Evolutionary conservation across 106 monocot genomes (phyloP).

Genomic region (Agapanthus africanus): DNA sequence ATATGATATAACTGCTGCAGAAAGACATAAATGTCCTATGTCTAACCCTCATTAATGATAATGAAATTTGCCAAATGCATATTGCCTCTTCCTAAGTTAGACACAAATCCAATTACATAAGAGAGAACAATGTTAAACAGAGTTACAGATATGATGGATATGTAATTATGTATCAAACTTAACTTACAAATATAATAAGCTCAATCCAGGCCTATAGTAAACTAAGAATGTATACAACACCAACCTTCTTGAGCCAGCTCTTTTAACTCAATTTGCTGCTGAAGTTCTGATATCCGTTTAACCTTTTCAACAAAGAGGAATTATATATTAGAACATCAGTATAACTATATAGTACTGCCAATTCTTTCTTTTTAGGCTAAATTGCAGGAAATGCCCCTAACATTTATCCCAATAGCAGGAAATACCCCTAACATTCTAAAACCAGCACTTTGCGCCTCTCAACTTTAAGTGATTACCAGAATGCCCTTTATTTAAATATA

Average conservation of each 20-base stretch:
- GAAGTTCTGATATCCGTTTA: constrained; percentile 49
- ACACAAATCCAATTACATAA: too few species aligned
- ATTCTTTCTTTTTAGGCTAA: too few species aligned
- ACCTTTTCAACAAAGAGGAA: constrained; percentile 25
- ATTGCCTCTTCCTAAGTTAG: neutral
- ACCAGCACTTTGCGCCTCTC: too few species aligned
- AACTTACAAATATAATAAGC: neutral
- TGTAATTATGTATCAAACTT: neutral
- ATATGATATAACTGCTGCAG: neutral
- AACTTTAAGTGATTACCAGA: too few species aligned
- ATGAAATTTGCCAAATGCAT: neutral
- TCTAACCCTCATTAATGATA: neutral
- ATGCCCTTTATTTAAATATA: too few species aligned
- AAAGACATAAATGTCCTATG: neutral
- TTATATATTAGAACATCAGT: neutral
- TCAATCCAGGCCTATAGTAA: neutral
- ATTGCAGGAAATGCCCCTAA: too few species aligned
- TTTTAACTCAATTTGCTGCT: constrained; percentile 59
- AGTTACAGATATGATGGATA: too few species aligned
- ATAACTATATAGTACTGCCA: neutral
- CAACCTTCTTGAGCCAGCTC: constrained; percentile 55
- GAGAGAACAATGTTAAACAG: too few species aligned
- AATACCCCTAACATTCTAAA: too few species aligned
- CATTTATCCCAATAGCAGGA: too few species aligned
- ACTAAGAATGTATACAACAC: neutral